These are phyloP conservation scores for Paxillus ammoniavirescens DNA, from an alignment of 768 basidiomycete species.

Conservation along the genomic window DNA sequence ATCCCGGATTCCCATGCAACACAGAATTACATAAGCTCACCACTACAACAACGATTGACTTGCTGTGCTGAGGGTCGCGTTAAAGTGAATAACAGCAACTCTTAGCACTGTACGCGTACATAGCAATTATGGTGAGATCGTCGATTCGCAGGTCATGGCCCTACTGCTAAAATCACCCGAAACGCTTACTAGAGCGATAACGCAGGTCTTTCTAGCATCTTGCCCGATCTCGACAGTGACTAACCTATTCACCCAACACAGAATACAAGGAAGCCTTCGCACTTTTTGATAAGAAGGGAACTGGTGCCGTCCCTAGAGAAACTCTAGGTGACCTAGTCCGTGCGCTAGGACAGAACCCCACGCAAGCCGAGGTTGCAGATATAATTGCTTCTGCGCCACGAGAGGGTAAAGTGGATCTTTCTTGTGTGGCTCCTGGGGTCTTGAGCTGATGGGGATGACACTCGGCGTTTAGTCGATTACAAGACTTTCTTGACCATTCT, in stretches of 20 bases:
- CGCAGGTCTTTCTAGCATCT: too few species aligned
- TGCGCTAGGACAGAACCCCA: slow-evolving; percentile 98
- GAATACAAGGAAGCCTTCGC: slow-evolving; percentile 98
- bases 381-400: slow-evolving; percentile 70
- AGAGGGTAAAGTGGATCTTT: slow-evolving; percentile 53
- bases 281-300: slow-evolving; percentile 96
- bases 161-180: too few species aligned
- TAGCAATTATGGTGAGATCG: too few species aligned
- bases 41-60: too few species aligned
- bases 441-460: neutral
- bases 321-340: slow-evolving; percentile 90
- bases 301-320: slow-evolving; percentile 84
- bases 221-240: neutral
- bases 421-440: neutral
- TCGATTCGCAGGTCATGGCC: too few species aligned
- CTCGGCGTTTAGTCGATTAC: slow-evolving; percentile 70
- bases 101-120: too few species aligned
- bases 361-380: slow-evolving; percentile 92
- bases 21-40: too few species aligned
- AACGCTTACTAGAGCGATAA: too few species aligned
- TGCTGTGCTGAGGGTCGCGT: too few species aligned
- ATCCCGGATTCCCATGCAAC: too few species aligned
- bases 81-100: too few species aligned
- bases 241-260: slow-evolving; percentile 27
- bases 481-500: slow-evolving; percentile 88